A percentile compares a stretch with the other conserved stretches of the same genome.
These are phyloP conservation scores for Aspergillus ibericus DNA, from an alignment of 2,329 filamentous ascomycete species.

Conservation along the genomic window DNA sequence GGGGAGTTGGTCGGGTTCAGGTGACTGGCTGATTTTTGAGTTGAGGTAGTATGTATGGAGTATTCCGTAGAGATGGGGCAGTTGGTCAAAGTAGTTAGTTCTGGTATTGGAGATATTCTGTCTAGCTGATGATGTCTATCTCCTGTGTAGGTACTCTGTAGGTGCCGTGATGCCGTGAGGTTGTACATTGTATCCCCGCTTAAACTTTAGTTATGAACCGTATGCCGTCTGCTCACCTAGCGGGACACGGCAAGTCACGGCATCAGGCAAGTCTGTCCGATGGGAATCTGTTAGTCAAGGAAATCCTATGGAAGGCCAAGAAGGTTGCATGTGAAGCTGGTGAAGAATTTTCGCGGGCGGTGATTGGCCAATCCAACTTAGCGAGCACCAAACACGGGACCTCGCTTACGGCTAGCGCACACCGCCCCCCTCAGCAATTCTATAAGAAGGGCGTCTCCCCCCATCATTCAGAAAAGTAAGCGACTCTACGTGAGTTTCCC, in stretches of 20 bases:
- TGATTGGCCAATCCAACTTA: conserved; percentile 6
- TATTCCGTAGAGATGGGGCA: no score
- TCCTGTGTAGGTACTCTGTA: no score
- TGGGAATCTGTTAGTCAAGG: neutral
- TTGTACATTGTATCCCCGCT: no score
- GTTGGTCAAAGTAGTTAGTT: no score
- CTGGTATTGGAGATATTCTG: no score
- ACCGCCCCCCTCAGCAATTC: neutral
- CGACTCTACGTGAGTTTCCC: conserved; percentile 45
- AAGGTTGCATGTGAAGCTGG: neutral
- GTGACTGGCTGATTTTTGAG: neutral
- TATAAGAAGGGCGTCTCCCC: conserved; percentile 31
- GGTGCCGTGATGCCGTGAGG: no score
- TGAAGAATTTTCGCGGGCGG: neutral
- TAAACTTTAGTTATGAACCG: no score
- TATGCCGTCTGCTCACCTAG: no score
- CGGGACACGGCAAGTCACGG: no score
- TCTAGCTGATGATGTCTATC: no score
- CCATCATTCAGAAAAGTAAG: conserved; percentile 38
- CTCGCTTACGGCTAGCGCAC: conserved; percentile 32
- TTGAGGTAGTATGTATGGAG: no score
- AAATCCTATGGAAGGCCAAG: neutral
- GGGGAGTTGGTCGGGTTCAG: neutral
- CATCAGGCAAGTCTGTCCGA: no score
- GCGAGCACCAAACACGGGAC: conserved; percentile 16